Conservation (phyloP, 352 stramenopile species). For the Phytophthora palmivora region DNA sequence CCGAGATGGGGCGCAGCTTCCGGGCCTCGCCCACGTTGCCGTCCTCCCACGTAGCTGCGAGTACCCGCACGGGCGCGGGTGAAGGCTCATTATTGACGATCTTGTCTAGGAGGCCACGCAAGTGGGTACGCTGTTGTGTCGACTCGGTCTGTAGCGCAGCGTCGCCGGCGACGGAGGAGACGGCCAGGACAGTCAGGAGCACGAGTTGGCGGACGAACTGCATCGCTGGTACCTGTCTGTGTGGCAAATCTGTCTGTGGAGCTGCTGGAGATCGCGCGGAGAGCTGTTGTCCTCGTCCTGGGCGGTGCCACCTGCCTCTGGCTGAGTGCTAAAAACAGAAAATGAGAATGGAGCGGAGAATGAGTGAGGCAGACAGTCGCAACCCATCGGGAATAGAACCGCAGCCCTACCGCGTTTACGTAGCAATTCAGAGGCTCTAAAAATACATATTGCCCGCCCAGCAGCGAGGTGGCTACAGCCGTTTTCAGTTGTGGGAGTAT, state of each 20-base stretch:
- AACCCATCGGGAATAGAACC: conserved; percentile 20
- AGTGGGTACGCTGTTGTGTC: conserved; percentile 40
- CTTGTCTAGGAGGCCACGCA: conserved; percentile 51
- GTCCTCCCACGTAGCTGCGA: conserved; percentile 46
- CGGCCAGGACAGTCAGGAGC: conserved; percentile 30
- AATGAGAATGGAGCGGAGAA: conserved; percentile 27
- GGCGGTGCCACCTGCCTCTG: conserved; percentile 9
- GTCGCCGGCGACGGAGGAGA: conserved; percentile 7
- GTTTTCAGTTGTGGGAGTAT: not conserved
- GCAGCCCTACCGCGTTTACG: conserved; percentile 3
- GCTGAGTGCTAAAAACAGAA: conserved; percentile 43
- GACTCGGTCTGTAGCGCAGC: conserved; percentile 6
- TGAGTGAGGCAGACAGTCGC: conserved; percentile 18
- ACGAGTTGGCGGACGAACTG: conserved; percentile 31
- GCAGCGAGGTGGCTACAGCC: conserved; percentile 10
- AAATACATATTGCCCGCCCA: conserved; percentile 28
- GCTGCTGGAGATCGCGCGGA: conserved; percentile 1
- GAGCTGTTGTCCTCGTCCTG: conserved; percentile 17
- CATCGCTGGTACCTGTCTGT: conserved; percentile 21
- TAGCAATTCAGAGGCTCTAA: conserved; percentile 11
- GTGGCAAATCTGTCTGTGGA: conserved; percentile 10
- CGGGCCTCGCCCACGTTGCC: conserved; percentile 25
- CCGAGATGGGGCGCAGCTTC: conserved; percentile 40
- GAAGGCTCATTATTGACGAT: conserved; percentile 31
- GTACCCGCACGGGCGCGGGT: conserved; percentile 42